These are phyloP conservation scores for Kluyveromyces marxianus DNA, from an alignment of 1,139 yeast species.

Conservation along the genomic window DNA sequence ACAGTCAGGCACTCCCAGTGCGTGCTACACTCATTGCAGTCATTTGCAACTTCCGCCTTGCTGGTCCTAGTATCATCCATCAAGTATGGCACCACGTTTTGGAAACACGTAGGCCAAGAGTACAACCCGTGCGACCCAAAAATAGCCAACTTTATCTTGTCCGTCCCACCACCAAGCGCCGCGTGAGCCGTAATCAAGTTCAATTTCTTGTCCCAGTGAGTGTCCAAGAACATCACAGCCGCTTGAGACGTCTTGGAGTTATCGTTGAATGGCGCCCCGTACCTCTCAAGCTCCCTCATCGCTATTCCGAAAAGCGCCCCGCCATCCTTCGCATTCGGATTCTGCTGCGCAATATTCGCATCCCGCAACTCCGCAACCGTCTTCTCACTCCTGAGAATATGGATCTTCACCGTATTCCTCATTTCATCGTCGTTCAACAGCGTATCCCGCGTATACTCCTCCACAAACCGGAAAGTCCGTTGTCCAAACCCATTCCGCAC, in stretches of 20 bases:
- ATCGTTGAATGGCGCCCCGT: slow-evolving; percentile 49
- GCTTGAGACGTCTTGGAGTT: slow-evolving; percentile 55
- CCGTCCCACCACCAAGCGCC: slow-evolving; percentile 85
- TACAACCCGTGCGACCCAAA: slow-evolving; percentile 92
- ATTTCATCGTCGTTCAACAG: slow-evolving; percentile 34
- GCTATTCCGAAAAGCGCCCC: slow-evolving; percentile 81
- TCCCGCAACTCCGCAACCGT: slow-evolving; percentile 68
- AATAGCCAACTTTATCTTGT: slow-evolving; percentile 66
- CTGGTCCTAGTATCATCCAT: slow-evolving; percentile 62
- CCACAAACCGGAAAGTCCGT: slow-evolving; percentile 70
- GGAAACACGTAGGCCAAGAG: slow-evolving; percentile 79
- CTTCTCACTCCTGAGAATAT: slow-evolving; percentile 58
- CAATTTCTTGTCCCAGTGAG: slow-evolving; percentile 63
- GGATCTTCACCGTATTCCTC: slow-evolving; percentile 69
- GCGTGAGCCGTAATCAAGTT: slow-evolving; percentile 79
- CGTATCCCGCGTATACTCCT: slow-evolving; percentile 51
- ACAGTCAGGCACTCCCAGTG: slow-evolving; percentile 86
- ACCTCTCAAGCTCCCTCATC: slow-evolving; percentile 51
- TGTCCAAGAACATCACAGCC: slow-evolving; percentile 77
- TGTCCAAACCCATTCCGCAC: slow-evolving; percentile 69
- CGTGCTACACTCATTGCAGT: slow-evolving; percentile 73
- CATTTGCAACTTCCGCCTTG: slow-evolving; percentile 75
- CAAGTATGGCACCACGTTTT: slow-evolving; percentile 60
- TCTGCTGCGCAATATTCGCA: slow-evolving; percentile 83
- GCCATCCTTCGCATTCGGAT: slow-evolving; percentile 56